Base-by-base conservation (phyloP, 805 yeast genomes). In the Scheffersomyces coipomensis region DNA sequence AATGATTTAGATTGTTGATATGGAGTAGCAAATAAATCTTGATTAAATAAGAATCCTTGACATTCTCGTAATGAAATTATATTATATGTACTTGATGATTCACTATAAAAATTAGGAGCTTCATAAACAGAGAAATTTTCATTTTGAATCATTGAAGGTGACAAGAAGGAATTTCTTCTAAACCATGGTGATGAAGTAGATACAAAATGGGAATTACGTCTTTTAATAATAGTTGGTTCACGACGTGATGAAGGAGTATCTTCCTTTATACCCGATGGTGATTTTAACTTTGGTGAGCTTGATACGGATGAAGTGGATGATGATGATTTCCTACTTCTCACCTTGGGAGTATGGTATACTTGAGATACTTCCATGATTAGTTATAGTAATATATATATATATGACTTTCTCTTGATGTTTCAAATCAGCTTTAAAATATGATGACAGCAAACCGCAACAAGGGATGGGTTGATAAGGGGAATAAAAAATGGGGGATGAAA, bases 11-110 rank as follows among this genome's bases (percentile, higher is more conserved):
- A 68, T 41, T 84, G 90, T 51, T 82, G 86, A 55, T 79, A 81
- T 21, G 82, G 81, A 1, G 82, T 69, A 2, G 88, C 90, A 68
- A 83, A 85, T 33, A 83, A 60, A 50, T 84, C 90, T 52, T 84
- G 90, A 55, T 85, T 84, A 78, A 88, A 85, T 2, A 76, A 60
- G 50, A 84, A 85, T 2, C 93, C 93, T 53, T 85, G 90, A 23
- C 83, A 75, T 50, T 83, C 85, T 18, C 68, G 70, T 29, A 81
- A 61, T 12, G 76, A 69, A 26, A 81, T 67, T 12, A 66, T 58
- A 40, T 53, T 62, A 42, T 55, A 60, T 35, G 62, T 35, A 12
- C 36, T 49, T 1, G 58, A 39, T 3, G 55, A 34, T 19, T 56
- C 59, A 29, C 53, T 48, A 29, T 56, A 58, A 42, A 66, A 70